Percentiles rank a stretch among this genome's conserved stretches.
Conservation (phyloP, 768 basidiomycete species). For the Mycena epipterygia region DNA sequence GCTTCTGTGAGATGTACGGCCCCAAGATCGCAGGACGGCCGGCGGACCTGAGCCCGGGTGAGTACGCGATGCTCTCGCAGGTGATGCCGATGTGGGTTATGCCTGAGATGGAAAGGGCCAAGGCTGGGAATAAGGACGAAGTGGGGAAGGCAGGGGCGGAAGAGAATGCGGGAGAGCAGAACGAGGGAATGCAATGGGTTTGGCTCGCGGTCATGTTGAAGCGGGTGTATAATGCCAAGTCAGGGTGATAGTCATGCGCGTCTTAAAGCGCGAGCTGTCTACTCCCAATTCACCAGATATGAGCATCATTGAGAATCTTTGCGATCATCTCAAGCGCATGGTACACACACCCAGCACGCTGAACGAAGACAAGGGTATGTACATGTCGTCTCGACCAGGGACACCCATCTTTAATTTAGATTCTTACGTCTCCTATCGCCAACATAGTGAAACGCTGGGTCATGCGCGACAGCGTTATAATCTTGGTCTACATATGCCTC, state of each 20-base stretch:
- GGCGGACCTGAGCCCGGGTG: conserved; percentile 29
- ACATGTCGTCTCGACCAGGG: no score
- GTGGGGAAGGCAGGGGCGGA: conserved; percentile 3
- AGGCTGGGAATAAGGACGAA: conserved; percentile 15
- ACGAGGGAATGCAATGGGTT: conserved; percentile 25
- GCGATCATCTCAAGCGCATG: not conserved
- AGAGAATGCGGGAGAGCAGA: conserved; percentile 11
- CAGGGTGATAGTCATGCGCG: conserved; percentile 9
- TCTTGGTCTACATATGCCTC: not conserved
- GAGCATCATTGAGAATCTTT: not conserved
- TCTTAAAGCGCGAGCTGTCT: conserved; percentile 5
- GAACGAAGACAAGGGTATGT: not conserved
- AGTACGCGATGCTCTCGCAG: conserved; percentile 25
- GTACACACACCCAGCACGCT: not conserved
- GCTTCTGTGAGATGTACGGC: conserved; percentile 28
- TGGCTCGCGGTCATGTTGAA: conserved; percentile 29
- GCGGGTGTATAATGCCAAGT: conserved; percentile 21
- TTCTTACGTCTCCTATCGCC: no score
- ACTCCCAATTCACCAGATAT: not conserved
- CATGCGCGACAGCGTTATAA: not conserved
- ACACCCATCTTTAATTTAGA: no score
- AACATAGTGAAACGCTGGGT: no score
- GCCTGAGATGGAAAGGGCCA: conserved; percentile 9
- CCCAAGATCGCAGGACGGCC: conserved; percentile 30
- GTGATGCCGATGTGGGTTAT: conserved; percentile 24